phyloP scores from a whole-genome alignment of 2,329 filamentous ascomycete genomes.

The Ramularia endophylla region DNA sequence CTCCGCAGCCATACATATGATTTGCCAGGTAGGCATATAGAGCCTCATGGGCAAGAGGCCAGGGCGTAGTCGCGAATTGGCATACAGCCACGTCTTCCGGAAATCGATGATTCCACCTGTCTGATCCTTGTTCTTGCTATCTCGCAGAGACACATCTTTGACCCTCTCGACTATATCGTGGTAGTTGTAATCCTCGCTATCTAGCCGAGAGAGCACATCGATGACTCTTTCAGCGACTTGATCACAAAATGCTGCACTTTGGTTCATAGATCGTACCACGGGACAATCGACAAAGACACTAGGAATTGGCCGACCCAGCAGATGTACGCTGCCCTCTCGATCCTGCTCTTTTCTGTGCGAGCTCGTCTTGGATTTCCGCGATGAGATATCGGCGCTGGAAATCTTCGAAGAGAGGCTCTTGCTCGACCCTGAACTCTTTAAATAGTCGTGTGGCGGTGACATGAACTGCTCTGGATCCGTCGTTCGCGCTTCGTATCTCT shows the following conservation, averaged over 20 bases:
- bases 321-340: constrained; percentile 13
- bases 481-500: constrained; percentile 1
- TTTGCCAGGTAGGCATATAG: constrained; percentile 67
- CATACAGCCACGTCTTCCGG: constrained; percentile 67
- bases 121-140: neutral
- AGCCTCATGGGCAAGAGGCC: constrained; percentile 63
- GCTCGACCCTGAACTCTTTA: too few species aligned
- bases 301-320: constrained; percentile 4
- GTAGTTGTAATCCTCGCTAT: constrained; percentile 50
- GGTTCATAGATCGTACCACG: constrained; percentile 28
- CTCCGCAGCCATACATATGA: constrained; percentile 71
- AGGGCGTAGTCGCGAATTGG: constrained; percentile 67
- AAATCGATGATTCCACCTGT: constrained; percentile 21
- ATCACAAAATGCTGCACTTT: constrained; percentile 47
- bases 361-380: constrained; percentile 2
- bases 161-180: constrained; percentile 49
- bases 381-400: too few species aligned
- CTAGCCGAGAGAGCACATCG: constrained; percentile 65
- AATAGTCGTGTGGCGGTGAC: too few species aligned
- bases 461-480: too few species aligned
- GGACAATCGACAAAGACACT: constrained; percentile 14
- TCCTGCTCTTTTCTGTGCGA: constrained; percentile 8
- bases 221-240: constrained; percentile 59
- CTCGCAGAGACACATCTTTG: constrained; percentile 5
- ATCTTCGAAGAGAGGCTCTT: too few species aligned